A percentile compares a stretch with the other conserved stretches of the same genome.
These are phyloP conservation scores for Bocquillonia castaneifolia DNA, from an alignment of 441 rosid species.

Conservation along the genomic window DNA sequence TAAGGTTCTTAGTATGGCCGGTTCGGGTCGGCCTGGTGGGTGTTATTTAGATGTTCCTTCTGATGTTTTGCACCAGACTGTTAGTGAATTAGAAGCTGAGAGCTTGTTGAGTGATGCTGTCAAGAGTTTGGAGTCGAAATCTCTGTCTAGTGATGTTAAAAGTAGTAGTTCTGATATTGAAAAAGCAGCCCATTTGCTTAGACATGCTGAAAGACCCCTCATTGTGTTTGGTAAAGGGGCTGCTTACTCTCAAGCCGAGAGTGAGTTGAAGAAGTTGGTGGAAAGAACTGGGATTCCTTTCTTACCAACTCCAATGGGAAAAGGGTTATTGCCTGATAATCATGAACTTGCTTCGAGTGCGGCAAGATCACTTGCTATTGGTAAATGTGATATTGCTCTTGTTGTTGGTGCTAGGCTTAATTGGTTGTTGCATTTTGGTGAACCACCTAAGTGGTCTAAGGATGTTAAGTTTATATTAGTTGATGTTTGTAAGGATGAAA, in stretches of 20 bases:
- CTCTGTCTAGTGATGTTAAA: slow-evolving; percentile 2
- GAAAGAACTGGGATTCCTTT: slow-evolving; percentile 78
- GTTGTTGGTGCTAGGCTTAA: slow-evolving; percentile 90
- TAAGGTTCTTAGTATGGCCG: slow-evolving; percentile 59
- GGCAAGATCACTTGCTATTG: slow-evolving; percentile 88
- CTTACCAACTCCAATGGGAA: slow-evolving; percentile 93
- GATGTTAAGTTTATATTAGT: slow-evolving; percentile 78
- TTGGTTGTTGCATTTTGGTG: slow-evolving; percentile 95
- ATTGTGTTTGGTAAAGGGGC: slow-evolving; percentile 93
- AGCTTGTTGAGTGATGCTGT: slow-evolving; percentile 38
- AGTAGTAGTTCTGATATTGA: slow-evolving; percentile 46
- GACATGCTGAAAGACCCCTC: slow-evolving; percentile 72
- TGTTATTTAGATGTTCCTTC: slow-evolving; percentile 85
- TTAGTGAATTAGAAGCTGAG: slow-evolving; percentile 64
- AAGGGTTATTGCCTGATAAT: slow-evolving; percentile 81
- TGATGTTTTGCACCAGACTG: slow-evolving; percentile 71
- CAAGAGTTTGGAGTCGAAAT: slow-evolving; percentile 16
- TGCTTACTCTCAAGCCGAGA: slow-evolving; percentile 72
- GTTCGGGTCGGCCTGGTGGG: slow-evolving; percentile 74
- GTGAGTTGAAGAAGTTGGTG: slow-evolving; percentile 59
- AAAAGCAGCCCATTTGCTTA: slow-evolving; percentile 52
- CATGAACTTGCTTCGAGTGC: slow-evolving; percentile 83
- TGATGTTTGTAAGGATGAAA: slow-evolving; percentile 71
- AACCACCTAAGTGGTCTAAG: slow-evolving; percentile 80
- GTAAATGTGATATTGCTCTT: slow-evolving; percentile 86